Conservation (phyloP, 225 moss, liverwort and hornwort genomes). For the Marchantia polymorpha region DNA sequence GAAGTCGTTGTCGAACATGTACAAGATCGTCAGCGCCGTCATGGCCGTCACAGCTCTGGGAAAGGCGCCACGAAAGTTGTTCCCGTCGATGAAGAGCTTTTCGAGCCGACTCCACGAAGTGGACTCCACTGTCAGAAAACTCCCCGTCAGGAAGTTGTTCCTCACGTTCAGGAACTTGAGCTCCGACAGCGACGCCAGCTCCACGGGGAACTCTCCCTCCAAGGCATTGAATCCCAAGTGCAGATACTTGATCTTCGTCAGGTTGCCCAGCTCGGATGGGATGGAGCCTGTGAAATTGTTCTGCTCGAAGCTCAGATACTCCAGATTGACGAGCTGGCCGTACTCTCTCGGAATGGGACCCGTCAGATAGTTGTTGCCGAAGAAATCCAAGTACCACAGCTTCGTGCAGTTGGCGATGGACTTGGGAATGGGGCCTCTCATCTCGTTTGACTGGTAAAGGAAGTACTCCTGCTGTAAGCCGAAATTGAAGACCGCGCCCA, state of each 20-base stretch:
- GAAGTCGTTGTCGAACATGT: slow-evolving; percentile 9
- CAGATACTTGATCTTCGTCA: background rate
- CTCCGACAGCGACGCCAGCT: slow-evolving; percentile 28
- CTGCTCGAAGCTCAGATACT: background rate
- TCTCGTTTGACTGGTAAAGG: background rate
- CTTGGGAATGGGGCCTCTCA: background rate
- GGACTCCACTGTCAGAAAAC: background rate
- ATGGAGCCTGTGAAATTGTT: slow-evolving; percentile 25
- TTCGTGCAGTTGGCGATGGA: background rate
- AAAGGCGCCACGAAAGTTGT: slow-evolving; percentile 43
- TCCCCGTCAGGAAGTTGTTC: background rate
- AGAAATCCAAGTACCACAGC: slow-evolving; percentile 7
- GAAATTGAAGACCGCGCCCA: background rate
- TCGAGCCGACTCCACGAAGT: slow-evolving; percentile 32
- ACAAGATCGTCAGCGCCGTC: background rate
- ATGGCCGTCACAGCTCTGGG: slow-evolving; percentile 16
- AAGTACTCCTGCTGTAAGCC: background rate
- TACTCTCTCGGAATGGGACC: slow-evolving; percentile 28
- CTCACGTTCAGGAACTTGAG: background rate
- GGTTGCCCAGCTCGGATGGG: slow-evolving; percentile 21
- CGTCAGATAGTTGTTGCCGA: slow-evolving; percentile 39
- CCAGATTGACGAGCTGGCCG: slow-evolving; percentile 19
- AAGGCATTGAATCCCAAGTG: slow-evolving; percentile 14
- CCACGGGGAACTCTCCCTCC: slow-evolving; percentile 19
- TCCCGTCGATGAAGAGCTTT: slow-evolving; percentile 32